Evolutionary conservation across 129 eudicot genomes (phyloP).

Genomic region (Logfia minima): DNA sequence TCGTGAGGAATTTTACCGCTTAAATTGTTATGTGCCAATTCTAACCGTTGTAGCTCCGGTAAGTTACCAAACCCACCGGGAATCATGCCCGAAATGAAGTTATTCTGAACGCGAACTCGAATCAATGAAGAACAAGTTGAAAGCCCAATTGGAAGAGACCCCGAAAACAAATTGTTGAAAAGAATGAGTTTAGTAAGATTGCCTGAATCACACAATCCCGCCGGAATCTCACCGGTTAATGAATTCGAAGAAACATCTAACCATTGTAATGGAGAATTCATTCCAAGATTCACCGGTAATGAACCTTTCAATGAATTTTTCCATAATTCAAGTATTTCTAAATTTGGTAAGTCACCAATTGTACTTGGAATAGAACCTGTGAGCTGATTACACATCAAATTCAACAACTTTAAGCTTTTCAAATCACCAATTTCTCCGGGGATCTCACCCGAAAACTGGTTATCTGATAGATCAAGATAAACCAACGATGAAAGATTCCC

Average conservation of each 20-base stretch:
- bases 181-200: slow-evolving; percentile 83
- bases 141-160: slow-evolving; percentile 66
- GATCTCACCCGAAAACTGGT: slow-evolving; percentile 63
- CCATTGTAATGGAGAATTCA: slow-evolving; percentile 65
- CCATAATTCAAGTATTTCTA: slow-evolving; percentile 75
- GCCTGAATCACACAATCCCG: slow-evolving; percentile 62
- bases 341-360: slow-evolving; percentile 61
- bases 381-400: slow-evolving; percentile 72
- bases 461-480: slow-evolving; percentile 74
- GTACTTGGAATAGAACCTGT: slow-evolving; percentile 58
- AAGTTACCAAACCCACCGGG: slow-evolving; percentile 67
- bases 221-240: slow-evolving; percentile 73
- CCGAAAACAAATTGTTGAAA: slow-evolving; percentile 77
- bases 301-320: slow-evolving; percentile 66
- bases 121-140: slow-evolving; percentile 65
- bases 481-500: slow-evolving; percentile 54
- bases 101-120: slow-evolving; percentile 70
- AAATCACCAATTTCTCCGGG: slow-evolving; percentile 56
- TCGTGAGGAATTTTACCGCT: slow-evolving; percentile 69
- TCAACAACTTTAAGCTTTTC: slow-evolving; percentile 63
- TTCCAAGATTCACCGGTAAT: slow-evolving; percentile 67
- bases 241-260: slow-evolving; percentile 76
- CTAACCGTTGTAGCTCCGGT: slow-evolving; percentile 56
- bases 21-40: slow-evolving; percentile 57
- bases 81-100: slow-evolving; percentile 55